phyloP scores from a whole-genome alignment of 441 rosid species.

The Syzygium malaccense region DNA sequence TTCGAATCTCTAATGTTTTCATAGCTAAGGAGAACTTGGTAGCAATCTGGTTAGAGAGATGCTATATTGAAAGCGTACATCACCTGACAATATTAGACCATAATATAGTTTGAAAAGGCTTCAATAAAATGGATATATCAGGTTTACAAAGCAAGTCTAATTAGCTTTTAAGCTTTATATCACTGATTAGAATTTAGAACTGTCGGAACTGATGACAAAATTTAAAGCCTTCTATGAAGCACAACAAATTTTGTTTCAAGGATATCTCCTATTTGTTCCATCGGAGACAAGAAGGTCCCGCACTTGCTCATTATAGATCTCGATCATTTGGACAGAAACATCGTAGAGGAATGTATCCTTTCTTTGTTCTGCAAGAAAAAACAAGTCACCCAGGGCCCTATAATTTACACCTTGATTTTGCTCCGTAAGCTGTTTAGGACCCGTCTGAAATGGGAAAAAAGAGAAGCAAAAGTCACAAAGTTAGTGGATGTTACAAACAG shows the following conservation, averaged over 20 bases:
- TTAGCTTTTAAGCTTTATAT: not conserved
- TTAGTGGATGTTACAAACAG: not conserved
- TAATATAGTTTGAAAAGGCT: not conserved
- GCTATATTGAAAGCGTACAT: not conserved
- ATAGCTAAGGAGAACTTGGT: constrained; percentile 37
- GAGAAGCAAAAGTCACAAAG: not conserved
- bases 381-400: constrained; percentile 85
- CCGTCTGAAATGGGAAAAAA: constrained; percentile 43
- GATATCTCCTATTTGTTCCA: constrained; percentile 97
- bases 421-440: constrained; percentile 80
- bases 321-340: constrained; percentile 95
- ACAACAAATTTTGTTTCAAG: constrained; percentile 24
- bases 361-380: constrained; percentile 79
- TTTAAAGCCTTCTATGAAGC: not conserved
- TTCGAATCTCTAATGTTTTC: constrained; percentile 78
- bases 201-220: not conserved
- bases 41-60: not conserved
- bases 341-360: constrained; percentile 64
- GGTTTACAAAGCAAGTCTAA: not conserved
- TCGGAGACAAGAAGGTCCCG: constrained; percentile 82
- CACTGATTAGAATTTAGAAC: not conserved
- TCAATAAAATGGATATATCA: not conserved
- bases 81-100: not conserved
- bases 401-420: constrained; percentile 83
- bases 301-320: constrained; percentile 96